A percentile compares a stretch with the other conserved stretches of the same genome.
These are phyloP conservation scores for Aureobasidium leucospermi DNA, from an alignment of 2,329 filamentous ascomycete genomes.

Conservation along the genomic window DNA sequence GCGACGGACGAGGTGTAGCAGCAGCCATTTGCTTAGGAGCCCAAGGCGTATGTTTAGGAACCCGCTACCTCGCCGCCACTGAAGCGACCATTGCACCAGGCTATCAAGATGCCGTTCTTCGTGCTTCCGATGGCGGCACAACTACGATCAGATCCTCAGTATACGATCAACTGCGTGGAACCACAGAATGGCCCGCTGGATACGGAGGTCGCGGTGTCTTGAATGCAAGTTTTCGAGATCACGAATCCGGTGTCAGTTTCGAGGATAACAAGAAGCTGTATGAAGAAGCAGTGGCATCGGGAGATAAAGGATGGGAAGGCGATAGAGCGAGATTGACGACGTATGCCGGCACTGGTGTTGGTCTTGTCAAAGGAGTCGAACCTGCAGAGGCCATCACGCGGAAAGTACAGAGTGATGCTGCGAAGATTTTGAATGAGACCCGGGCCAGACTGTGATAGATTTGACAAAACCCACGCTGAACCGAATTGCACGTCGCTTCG, in stretches of 20 bases:
- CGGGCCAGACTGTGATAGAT: not conserved
- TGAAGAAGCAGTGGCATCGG: constrained; percentile 40
- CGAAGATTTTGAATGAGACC: not conserved
- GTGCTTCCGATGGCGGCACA: constrained; percentile 43
- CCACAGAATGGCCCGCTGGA: constrained; percentile 47
- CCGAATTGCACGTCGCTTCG: no score
- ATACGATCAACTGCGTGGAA: constrained; percentile 49
- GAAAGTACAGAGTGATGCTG: constrained; percentile 35
- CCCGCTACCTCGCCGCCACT: constrained; percentile 49
- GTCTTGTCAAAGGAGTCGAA: constrained; percentile 46
- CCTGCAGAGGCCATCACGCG: constrained; percentile 46
- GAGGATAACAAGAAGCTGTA: constrained; percentile 38
- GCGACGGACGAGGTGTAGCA: constrained; percentile 46
- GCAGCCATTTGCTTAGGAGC: constrained; percentile 48
- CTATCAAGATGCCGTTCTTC: constrained; percentile 41
- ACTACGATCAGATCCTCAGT: constrained; percentile 43
- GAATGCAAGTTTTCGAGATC: constrained; percentile 45
- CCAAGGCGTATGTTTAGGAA: constrained; percentile 53
- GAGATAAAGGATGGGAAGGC: constrained; percentile 44
- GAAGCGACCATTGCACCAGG: constrained; percentile 40
- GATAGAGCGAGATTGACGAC: constrained; percentile 48
- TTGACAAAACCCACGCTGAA: no score
- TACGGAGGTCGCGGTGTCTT: constrained; percentile 53
- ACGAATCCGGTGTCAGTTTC: constrained; percentile 29
- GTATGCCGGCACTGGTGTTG: constrained; percentile 56